A percentile compares a stretch with the other conserved stretches of the same genome.
These are phyloP conservation scores for Citrullus colocynthis DNA, from an alignment of 306 rosid genomes.

Conservation along the genomic window DNA sequence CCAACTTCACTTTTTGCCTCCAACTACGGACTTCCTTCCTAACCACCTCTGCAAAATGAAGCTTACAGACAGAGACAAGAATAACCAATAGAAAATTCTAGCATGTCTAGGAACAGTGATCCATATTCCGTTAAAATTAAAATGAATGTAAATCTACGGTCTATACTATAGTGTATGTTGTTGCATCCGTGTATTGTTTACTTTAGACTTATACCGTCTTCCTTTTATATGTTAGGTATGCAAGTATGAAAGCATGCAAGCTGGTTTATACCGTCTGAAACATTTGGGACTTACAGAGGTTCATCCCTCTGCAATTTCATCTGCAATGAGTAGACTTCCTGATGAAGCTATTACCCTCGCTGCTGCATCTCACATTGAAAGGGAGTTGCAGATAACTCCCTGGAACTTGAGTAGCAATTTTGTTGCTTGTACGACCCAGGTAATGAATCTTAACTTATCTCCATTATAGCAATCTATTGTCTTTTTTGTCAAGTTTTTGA, in stretches of 20 bases:
- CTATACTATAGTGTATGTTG: too few relatives aligned
- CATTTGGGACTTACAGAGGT: slow-evolving; percentile 85
- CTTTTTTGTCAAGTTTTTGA: neutral
- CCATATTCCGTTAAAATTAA: too few relatives aligned
- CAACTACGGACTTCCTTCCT: too few relatives aligned
- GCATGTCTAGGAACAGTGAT: too few relatives aligned
- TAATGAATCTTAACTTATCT: slow-evolving; percentile 15
- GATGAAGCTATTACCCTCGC: slow-evolving; percentile 93
- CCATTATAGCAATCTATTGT: neutral
- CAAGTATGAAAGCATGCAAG: slow-evolving; percentile 98
- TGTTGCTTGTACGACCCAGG: slow-evolving; percentile 89
- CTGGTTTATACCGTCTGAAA: slow-evolving; percentile 82
- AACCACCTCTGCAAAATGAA: too few relatives aligned
- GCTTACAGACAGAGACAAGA: too few relatives aligned
- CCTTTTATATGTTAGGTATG: slow-evolving; percentile 46
- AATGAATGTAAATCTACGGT: too few relatives aligned
- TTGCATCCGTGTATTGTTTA: too few relatives aligned
- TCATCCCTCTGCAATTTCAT: slow-evolving; percentile 67
- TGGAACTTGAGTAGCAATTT: slow-evolving; percentile 97
- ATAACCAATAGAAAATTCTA: too few relatives aligned
- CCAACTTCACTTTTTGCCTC: too few relatives aligned
- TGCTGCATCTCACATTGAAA: slow-evolving; percentile 95
- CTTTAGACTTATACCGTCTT: neutral
- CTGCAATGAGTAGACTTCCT: slow-evolving; percentile 93
- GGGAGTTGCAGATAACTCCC: slow-evolving; percentile 94